Conservation (phyloP, 352 stramenopile species). For the Globisporangium polare region DNA sequence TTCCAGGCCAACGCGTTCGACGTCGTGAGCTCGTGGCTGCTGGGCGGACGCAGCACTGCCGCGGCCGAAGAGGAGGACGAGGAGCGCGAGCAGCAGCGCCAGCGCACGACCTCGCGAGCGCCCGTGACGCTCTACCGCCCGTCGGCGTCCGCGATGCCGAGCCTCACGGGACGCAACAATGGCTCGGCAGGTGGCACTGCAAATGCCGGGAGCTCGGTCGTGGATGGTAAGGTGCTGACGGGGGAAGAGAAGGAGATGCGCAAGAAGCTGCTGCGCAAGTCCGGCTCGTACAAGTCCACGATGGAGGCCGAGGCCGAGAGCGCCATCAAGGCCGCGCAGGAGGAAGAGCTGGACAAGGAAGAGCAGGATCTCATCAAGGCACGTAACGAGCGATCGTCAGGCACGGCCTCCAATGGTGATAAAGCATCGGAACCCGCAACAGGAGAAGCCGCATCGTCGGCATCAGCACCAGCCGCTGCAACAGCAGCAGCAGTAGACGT, state of each 20-base stretch:
- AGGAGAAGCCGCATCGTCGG: not conserved
- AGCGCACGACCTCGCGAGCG: slow-evolving; percentile 2
- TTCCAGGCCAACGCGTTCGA: slow-evolving; percentile 55
- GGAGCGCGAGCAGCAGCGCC: slow-evolving; percentile 1
- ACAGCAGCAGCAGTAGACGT: not conserved
- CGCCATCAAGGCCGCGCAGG: slow-evolving; percentile 21
- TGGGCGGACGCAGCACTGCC: slow-evolving; percentile 20
- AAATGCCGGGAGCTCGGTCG: not conserved
- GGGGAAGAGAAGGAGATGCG: slow-evolving; percentile 70
- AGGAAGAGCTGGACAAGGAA: slow-evolving; percentile 43
- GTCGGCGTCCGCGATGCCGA: slow-evolving; percentile 23
- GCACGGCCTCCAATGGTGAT: not conserved
- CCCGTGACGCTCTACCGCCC: slow-evolving; percentile 60
- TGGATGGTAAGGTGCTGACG: slow-evolving; percentile 28
- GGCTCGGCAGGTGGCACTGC: not conserved
- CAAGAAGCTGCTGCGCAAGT: slow-evolving; percentile 64
- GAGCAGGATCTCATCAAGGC: slow-evolving; percentile 52
- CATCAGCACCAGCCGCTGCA: not conserved
- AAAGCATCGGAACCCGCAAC: not conserved
- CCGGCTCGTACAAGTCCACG: slow-evolving; percentile 22
- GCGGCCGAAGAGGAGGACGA: slow-evolving; percentile 13
- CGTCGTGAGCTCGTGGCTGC: slow-evolving; percentile 64
- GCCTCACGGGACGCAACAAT: slow-evolving; percentile 27
- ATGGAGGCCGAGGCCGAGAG: slow-evolving; percentile 30
- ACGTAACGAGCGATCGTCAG: slow-evolving; percentile 22